A percentile compares a stretch with the other conserved stretches of the same genome.
Evolutionary conservation across 495 filamentous ascomycete genomes (phyloP).

Genomic region (Neurospora sp.): DNA sequence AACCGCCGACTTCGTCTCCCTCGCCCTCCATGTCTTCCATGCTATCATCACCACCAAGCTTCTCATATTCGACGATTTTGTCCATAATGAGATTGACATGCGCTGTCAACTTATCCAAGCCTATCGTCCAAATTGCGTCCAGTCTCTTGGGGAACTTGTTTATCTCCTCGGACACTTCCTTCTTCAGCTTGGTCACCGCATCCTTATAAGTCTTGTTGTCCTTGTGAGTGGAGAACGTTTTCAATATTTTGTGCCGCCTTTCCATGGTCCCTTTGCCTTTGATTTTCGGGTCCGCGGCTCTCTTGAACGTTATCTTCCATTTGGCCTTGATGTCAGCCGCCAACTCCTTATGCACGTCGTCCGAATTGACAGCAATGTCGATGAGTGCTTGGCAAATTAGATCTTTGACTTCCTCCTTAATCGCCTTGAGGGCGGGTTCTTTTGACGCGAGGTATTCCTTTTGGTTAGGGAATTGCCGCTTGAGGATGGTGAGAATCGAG

Average conservation of each 20-base stretch:
- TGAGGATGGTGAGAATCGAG: neutral
- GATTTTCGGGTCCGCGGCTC: neutral
- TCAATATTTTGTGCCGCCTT: neutral
- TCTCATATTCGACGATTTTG: conserved; percentile 5
- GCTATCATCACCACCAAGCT: neutral
- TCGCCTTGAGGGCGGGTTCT: neutral
- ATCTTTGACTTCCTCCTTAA: conserved; percentile 2
- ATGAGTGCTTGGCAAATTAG: neutral
- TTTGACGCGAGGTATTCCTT: neutral
- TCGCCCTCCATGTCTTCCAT: neutral
- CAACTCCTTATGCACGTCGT: neutral
- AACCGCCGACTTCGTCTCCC: neutral
- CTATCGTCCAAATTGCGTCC: neutral
- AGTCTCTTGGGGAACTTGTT: neutral
- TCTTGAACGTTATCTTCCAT: conserved; percentile 4
- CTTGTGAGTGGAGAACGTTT: neutral
- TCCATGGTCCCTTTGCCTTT: neutral
- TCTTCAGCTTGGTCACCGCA: neutral
- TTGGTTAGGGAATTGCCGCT: neutral
- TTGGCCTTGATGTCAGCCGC: neutral
- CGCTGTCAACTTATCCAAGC: neutral
- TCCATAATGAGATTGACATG: conserved; percentile 1
- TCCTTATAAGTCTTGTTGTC: neutral
- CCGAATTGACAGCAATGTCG: neutral
- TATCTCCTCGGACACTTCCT: neutral